Conservation (phyloP, 345 rosid species). For the Sapria himalayana region DNA sequence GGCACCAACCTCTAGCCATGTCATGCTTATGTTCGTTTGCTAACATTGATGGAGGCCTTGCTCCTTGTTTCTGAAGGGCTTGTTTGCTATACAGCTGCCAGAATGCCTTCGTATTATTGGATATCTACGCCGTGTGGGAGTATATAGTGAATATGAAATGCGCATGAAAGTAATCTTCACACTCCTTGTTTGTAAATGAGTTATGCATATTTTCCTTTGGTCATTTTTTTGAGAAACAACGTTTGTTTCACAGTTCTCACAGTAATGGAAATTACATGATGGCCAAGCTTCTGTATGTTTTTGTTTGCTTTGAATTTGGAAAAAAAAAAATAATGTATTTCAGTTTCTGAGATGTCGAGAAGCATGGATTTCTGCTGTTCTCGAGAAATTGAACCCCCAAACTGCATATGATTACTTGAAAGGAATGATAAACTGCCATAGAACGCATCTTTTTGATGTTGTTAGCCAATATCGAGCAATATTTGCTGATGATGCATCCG, state of each 20-base stretch:
- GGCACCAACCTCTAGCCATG: slow-evolving; percentile 19
- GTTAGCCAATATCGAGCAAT: slow-evolving; percentile 94
- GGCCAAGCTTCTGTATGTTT: too few relatives aligned
- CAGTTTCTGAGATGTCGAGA: slow-evolving; percentile 96
- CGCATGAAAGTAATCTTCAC: slow-evolving; percentile 51
- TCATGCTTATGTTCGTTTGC: slow-evolving; percentile 1
- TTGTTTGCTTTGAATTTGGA: too few relatives aligned
- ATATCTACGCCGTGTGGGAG: slow-evolving; percentile 81
- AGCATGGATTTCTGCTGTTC: slow-evolving; percentile 95
- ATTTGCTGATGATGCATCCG: slow-evolving; percentile 91
- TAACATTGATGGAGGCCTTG: slow-evolving; percentile 4
- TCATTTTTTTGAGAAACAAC: too few relatives aligned
- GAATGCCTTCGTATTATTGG: slow-evolving; percentile 95
- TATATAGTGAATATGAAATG: slow-evolving; percentile 86
- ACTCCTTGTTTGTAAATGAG: not conserved
- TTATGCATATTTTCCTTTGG: not conserved
- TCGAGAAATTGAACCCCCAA: slow-evolving; percentile 80
- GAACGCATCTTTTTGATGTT: slow-evolving; percentile 83
- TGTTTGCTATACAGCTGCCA: slow-evolving; percentile 41
- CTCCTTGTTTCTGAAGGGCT: slow-evolving; percentile 3
- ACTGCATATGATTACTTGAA: slow-evolving; percentile 79
- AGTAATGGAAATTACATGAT: too few relatives aligned
- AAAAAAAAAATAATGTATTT: too few relatives aligned
- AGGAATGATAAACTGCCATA: slow-evolving; percentile 66
- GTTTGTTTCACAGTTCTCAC: too few relatives aligned